Conservation (phyloP, 2,329 filamentous ascomycete species). For the Apiospora arundinis region DNA sequence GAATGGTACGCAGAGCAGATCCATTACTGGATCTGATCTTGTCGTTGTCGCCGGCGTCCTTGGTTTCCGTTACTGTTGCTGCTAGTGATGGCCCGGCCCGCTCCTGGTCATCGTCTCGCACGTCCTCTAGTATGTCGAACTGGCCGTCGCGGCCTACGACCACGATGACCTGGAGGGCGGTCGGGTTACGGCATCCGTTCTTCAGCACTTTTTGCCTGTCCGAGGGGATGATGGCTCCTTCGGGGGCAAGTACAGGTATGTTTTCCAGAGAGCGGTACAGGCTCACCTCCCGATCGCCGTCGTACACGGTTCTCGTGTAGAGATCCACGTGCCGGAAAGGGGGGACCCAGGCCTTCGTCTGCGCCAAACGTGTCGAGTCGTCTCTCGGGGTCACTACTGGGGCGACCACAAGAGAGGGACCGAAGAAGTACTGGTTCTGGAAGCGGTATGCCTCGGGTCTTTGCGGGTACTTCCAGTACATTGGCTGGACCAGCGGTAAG, state of each 20-base stretch:
- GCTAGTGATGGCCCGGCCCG: neutral
- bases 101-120: neutral
- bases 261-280: neutral
- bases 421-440: conserved; percentile 1
- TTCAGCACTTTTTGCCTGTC: neutral
- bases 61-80: neutral
- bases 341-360: neutral
- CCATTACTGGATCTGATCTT: too few species aligned
- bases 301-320: neutral
- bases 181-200: neutral
- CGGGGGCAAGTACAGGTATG: neutral
- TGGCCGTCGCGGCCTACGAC: neutral
- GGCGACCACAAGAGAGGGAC: neutral
- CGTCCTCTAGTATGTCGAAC: neutral
- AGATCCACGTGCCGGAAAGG: neutral
- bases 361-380: neutral
- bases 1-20: neutral
- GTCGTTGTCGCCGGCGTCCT: too few species aligned
- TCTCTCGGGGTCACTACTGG: neutral
- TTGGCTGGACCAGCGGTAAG: neutral
- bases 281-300: neutral
- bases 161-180: neutral
- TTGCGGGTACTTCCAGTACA: neutral
- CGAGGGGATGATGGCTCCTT: neutral
- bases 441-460: neutral